phyloP scores from a whole-genome alignment of 129 eudicot species.

The Chrysanthemum makinoi region DNA sequence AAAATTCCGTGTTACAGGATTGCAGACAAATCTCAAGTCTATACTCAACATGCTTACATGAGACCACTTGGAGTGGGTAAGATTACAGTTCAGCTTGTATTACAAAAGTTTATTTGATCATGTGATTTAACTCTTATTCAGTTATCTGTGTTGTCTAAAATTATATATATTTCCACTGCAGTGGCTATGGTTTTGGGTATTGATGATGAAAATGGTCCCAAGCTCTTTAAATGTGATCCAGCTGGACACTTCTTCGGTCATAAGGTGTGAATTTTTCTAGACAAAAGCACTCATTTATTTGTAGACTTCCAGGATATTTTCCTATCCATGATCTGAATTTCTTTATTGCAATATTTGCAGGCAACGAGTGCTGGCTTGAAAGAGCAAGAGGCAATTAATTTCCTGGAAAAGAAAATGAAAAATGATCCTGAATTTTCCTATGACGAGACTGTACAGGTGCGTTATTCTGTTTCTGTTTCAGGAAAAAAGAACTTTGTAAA shows the following conservation, averaged over 20 bases:
- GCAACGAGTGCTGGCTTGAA: constrained; percentile 97
- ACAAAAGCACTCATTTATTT: not conserved
- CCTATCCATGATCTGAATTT: constrained; percentile 11
- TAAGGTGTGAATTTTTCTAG: constrained; percentile 43
- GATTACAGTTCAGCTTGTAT: constrained; percentile 23
- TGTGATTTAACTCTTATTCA: too few species aligned
- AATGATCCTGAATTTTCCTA: constrained; percentile 87
- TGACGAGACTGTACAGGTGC: constrained; percentile 92
- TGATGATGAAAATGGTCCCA: constrained; percentile 90
- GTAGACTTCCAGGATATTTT: not conserved
- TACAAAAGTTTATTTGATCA: too few species aligned
- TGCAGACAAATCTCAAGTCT: constrained; percentile 98
- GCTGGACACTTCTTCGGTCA: constrained; percentile 98
- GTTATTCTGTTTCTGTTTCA: not conserved
- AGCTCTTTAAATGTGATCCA: constrained; percentile 94
- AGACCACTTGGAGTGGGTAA: constrained; percentile 97
- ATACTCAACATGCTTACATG: constrained; percentile 99
- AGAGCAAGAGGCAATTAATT: constrained; percentile 97
- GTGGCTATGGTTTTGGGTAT: constrained; percentile 98
- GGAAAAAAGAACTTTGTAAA: too few species aligned
- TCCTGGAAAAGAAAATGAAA: constrained; percentile 97
- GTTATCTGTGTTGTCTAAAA: too few species aligned
- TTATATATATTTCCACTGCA: constrained; percentile 16
- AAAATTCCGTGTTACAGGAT: constrained; percentile 45
- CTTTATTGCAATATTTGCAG: constrained; percentile 30